Base-by-base conservation (phyloP, 257 asterid genomes). In the Asclepias syriaca region DNA sequence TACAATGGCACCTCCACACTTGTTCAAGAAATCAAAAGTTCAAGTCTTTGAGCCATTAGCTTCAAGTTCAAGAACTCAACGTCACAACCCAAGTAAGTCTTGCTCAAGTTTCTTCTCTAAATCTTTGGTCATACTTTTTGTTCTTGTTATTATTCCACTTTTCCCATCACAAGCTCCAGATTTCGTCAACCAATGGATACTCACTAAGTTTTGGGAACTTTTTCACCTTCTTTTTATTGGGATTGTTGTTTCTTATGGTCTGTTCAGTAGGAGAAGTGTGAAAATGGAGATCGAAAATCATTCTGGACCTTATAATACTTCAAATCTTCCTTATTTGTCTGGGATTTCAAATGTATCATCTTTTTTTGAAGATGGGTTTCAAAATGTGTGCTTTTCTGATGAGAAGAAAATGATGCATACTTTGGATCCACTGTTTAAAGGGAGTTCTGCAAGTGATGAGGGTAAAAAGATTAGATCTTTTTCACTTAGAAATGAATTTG, bases 81-180 rank as follows among this genome's bases (percentile, higher is more conserved):
- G n/a, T 51, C n/a, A 71, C 29, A 70, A 75, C 43, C 80, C 80
- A 69, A 77, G 88, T 75, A 85, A 88, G 89, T 83, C 88, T 61
- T 77, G 75, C 74, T 82, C 90, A 45, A 79, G 75, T 82, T 46
- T 80, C 45, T 73, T 86, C 72, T 81, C 72, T 78, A 88, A 90
- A 75, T 79, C 91, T 77, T 71, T 85, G 8, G 29, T 80, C 56
- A 45, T 87, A 57, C 53, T 87, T 40, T 19, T 80, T 64, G 83
- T 87, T 67, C 82, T 92, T 75, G 83, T 89, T 45, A 71, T 76
- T 70, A 75, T 90, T 69, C 95, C 95, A 12, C 74, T 87, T 2
- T 88, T 90, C 72, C 97, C 96, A 37, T 84, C 96, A 16, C 89
- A 86, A 82, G 88, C 97, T 21, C 96, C 97, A 2, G 90, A 78